Conservation (phyloP, 1,139 yeast species). For the Hansenula lynferdii region DNA sequence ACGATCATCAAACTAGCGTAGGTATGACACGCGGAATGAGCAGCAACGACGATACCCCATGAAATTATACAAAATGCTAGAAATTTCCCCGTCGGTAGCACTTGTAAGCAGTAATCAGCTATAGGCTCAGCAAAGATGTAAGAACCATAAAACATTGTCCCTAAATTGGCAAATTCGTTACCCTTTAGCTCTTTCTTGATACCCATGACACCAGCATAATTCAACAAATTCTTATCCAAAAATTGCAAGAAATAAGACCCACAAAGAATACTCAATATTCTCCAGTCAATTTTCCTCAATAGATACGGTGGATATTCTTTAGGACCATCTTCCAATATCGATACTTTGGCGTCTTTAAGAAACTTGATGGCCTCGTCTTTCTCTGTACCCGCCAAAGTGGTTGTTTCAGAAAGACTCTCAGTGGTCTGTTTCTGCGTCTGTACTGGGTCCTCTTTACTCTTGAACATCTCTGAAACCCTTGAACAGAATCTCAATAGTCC, state of each 20-base stretch:
- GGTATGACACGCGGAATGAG: slow-evolving; percentile 37
- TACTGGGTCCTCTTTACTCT: not conserved
- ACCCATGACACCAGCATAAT: slow-evolving; percentile 49
- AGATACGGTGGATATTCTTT: slow-evolving; percentile 22
- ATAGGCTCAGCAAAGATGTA: slow-evolving; percentile 55
- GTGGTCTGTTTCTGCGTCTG: not conserved
- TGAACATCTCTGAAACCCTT: not conserved
- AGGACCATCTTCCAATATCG: slow-evolving; percentile 11
- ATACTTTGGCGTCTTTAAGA: slow-evolving; percentile 9
- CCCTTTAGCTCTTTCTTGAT: slow-evolving; percentile 37
- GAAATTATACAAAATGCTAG: slow-evolving; percentile 34
- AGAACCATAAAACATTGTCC: slow-evolving; percentile 52
- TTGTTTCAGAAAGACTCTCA: slow-evolving; percentile 12
- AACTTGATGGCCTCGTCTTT: slow-evolving; percentile 21
- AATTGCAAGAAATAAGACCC: slow-evolving; percentile 44
- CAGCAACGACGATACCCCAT: slow-evolving; percentile 45
- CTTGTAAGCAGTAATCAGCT: slow-evolving; percentile 40
- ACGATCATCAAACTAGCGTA: slow-evolving; percentile 42
- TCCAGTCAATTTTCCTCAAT: slow-evolving; percentile 36
- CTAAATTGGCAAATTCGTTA: slow-evolving; percentile 45
- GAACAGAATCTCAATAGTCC: too few relatives aligned
- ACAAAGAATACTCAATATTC: slow-evolving; percentile 41
- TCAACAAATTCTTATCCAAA: slow-evolving; percentile 43
- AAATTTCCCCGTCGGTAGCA: slow-evolving; percentile 44
- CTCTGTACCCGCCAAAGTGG: slow-evolving; percentile 14